A percentile compares a stretch with the other conserved stretches of the same genome.
Evolutionary conservation across 345 rosid genomes (phyloP).

Genomic region (Aurinia saxatilis): DNA sequence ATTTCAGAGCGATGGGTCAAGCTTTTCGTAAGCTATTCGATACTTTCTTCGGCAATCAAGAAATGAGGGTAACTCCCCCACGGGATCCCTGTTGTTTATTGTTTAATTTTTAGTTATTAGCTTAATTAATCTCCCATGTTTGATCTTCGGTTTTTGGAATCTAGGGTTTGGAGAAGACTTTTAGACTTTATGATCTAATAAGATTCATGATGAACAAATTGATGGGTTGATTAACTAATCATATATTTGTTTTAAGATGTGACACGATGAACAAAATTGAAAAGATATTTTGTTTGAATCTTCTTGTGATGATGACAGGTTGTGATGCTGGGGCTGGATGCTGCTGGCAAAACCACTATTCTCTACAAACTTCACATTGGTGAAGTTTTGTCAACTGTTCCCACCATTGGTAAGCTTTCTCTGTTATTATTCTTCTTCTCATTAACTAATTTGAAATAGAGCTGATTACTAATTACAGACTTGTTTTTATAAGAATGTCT

Average conservation of each 20-base stretch:
- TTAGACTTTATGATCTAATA: neutral
- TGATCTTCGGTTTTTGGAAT: neutral
- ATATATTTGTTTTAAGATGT: neutral
- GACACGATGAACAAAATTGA: neutral
- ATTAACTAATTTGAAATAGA: neutral
- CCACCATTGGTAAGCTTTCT: constrained; percentile 67
- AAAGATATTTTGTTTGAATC: neutral
- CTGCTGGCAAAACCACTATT: constrained; percentile 96
- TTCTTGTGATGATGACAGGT: constrained; percentile 47
- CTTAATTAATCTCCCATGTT: neutral
- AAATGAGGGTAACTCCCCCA: constrained; percentile 63
- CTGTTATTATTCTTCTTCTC: neutral
- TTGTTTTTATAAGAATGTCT: too few relatives aligned
- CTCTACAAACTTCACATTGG: constrained; percentile 98
- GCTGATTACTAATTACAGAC: too few relatives aligned
- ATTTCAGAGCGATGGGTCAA: constrained; percentile 56
- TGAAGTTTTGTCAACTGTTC: constrained; percentile 97
- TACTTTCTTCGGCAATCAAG: constrained; percentile 77
- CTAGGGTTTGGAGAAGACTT: neutral
- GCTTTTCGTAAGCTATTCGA: constrained; percentile 90
- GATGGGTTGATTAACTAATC: neutral
- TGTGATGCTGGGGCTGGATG: constrained; percentile 97
- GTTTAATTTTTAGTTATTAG: neutral
- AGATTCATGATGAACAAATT: neutral
- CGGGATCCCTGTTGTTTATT: neutral